A percentile compares a stretch with the other conserved stretches of the same genome.
phyloP scores from a whole-genome alignment of 2,329 filamentous ascomycete species.

The Penicillium psychrosexuale region DNA sequence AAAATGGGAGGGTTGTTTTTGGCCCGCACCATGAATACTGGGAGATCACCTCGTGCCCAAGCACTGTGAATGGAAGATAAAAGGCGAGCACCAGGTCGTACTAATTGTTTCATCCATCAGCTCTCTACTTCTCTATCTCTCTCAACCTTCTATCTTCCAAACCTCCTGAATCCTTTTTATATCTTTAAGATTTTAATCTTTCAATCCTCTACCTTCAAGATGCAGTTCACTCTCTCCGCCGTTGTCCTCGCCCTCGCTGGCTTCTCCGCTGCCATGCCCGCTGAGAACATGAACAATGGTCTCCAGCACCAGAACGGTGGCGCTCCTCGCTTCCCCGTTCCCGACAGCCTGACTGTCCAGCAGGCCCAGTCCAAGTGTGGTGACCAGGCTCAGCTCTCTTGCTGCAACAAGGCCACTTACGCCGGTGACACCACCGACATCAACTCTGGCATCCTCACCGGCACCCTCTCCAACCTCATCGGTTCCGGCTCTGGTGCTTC shows the following conservation, averaged over 20 bases:
- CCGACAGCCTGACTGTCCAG: conserved; percentile 30
- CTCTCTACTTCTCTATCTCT: conserved; percentile 5
- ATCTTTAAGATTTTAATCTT: conserved; percentile 16
- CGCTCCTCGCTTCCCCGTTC: conserved; percentile 16
- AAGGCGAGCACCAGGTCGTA: conserved; percentile 14
- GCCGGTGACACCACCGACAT: conserved; percentile 33
- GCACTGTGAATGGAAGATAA: conserved; percentile 18
- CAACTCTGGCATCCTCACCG: conserved; percentile 28
- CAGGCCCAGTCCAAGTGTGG: conserved; percentile 39
- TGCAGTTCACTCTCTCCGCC: conserved; percentile 36
- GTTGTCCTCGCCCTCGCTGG: conserved; percentile 32
- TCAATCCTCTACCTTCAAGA: conserved; percentile 31
- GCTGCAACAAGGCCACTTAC: conserved; percentile 40
- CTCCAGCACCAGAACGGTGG: conserved; percentile 5
- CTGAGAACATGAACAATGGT: conserved; percentile 6
- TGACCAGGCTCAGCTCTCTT: conserved; percentile 38
- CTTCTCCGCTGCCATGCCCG: conserved; percentile 30
- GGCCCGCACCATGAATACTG: not conserved
- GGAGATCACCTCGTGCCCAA: conserved; percentile 1
- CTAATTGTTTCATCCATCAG: conserved; percentile 4
- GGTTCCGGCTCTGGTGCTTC: conserved; percentile 31
- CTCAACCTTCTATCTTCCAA: conserved; percentile 7
- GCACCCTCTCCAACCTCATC: conserved; percentile 33
- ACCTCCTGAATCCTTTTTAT: conserved; percentile 7
- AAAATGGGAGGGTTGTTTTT: conserved; percentile 18